These are phyloP conservation scores for Chondrostereum purpureum DNA, from an alignment of 1,284 basidiomycete genomes.

Conservation along the genomic window DNA sequence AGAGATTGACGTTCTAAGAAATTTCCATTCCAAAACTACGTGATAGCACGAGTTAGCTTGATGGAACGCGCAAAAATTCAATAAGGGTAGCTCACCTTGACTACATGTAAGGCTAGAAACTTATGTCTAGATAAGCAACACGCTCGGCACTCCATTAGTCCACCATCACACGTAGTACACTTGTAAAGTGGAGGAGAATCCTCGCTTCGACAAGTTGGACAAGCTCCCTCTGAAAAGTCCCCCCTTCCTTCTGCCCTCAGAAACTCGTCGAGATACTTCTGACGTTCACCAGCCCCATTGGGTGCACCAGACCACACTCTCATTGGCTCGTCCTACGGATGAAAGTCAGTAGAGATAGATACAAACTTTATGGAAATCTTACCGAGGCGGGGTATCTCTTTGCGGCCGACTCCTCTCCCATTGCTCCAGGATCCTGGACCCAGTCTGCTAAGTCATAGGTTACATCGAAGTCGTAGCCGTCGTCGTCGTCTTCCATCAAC, in stretches of 20 bases:
- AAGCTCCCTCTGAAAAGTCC: not conserved
- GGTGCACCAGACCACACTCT: too few relatives aligned
- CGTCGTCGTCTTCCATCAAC: too few relatives aligned
- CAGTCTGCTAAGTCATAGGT: too few relatives aligned
- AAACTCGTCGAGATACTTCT: not conserved
- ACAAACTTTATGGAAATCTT: too few relatives aligned
- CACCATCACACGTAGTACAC: not conserved
- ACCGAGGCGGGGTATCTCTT: too few relatives aligned
- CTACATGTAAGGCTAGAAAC: not conserved
- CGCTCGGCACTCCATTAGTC: not conserved
- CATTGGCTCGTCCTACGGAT: too few relatives aligned
- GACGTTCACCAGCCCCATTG: too few relatives aligned
- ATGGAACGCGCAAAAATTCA: not conserved
- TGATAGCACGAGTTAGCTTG: too few relatives aligned
- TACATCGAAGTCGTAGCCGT: too few relatives aligned
- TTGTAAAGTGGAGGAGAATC: not conserved
- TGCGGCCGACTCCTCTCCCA: too few relatives aligned
- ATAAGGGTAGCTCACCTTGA: not conserved
- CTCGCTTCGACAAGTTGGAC: not conserved
- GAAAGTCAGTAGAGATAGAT: too few relatives aligned
- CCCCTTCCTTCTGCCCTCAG: not conserved
- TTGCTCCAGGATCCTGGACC: too few relatives aligned
- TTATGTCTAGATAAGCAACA: not conserved
- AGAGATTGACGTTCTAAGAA: constrained; percentile 2
- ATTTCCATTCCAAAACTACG: constrained; percentile 4